These are phyloP conservation scores for Vigna reflexopilosa DNA, from an alignment of 306 rosid species.

Conservation along the genomic window DNA sequence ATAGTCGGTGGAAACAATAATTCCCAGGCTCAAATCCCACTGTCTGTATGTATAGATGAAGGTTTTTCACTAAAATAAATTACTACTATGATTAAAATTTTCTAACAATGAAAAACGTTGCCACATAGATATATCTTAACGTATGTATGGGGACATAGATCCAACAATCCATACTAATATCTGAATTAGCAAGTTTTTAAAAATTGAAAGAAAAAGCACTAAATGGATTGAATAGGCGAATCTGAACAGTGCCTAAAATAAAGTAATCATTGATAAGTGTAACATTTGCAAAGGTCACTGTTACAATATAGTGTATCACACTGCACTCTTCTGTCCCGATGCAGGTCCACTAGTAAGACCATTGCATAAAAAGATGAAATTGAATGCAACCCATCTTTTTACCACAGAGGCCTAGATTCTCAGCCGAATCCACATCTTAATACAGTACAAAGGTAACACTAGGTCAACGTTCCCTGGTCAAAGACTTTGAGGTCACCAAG, in stretches of 20 bases:
- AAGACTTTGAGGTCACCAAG: conserved; percentile 56
- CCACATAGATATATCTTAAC: conserved; percentile 1
- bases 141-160: conserved; percentile 30
- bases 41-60: neutral
- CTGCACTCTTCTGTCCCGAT: conserved; percentile 58
- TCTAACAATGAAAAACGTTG: conserved; percentile 19
- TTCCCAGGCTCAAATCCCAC: conserved; percentile 31
- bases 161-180: conserved; percentile 11
- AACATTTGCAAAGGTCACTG: conserved; percentile 56
- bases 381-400: conserved; percentile 61
- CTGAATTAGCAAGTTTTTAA: neutral
- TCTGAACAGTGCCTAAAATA: conserved; percentile 44
- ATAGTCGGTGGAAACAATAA: conserved; percentile 12
- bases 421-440: conserved; percentile 50
- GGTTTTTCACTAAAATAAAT: conserved; percentile 4
- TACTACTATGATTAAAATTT: neutral
- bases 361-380: conserved; percentile 80
- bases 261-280: conserved; percentile 56
- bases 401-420: conserved; percentile 51
- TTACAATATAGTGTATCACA: conserved; percentile 43
- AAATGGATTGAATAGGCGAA: conserved; percentile 46
- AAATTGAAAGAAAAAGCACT: conserved; percentile 39
- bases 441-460: conserved; percentile 37
- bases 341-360: conserved; percentile 68
- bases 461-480: conserved; percentile 67